A percentile compares a stretch with the other conserved stretches of the same genome.
phyloP scores from a whole-genome alignment of 1,284 basidiomycete species.

The Porogramme epimiltina region DNA sequence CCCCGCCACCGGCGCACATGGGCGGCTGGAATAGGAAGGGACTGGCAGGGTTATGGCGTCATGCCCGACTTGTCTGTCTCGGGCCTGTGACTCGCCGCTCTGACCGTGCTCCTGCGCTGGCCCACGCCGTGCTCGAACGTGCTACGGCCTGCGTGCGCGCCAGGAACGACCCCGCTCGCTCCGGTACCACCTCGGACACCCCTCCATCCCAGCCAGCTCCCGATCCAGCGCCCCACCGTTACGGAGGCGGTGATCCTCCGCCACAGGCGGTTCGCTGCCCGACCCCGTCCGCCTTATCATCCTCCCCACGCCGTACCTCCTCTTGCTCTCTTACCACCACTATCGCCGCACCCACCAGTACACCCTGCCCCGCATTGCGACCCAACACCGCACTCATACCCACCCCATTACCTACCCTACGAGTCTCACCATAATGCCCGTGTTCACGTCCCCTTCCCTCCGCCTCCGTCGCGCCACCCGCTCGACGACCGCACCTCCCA shows the following conservation, averaged over 20 bases:
- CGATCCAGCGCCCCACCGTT: conserved; percentile 18
- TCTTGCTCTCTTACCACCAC: conserved; percentile 14
- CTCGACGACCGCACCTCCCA: conserved; percentile 4
- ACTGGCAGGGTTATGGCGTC: conserved; percentile 1
- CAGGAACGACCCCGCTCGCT: background rate
- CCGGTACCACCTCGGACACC: conserved; percentile 4
- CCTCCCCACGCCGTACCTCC: conserved; percentile 2
- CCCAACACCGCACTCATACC: background rate
- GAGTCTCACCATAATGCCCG: conserved; percentile 18
- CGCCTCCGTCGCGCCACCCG: conserved; percentile 18
- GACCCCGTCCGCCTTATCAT: conserved; percentile 14
- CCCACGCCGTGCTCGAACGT: conserved; percentile 1
- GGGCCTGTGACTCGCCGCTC: too few species aligned
- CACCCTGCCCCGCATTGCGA: conserved; percentile 3
- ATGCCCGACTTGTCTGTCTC: conserved; percentile 1
- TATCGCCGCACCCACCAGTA: conserved; percentile 7
- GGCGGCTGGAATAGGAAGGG: background rate
- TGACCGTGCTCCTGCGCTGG: background rate
- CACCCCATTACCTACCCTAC: conserved; percentile 2
- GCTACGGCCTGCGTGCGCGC: background rate
- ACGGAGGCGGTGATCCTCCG: conserved; percentile 18
- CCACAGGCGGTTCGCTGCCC: conserved; percentile 3
- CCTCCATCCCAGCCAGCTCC: background rate
- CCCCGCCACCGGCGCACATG: background rate
- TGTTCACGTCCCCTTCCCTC: conserved; percentile 15